Evolutionary conservation across 1,284 basidiomycete genomes (phyloP), one percentile per base, ranked within the genome.

Genomic region (Ganoderma boninense): DNA sequence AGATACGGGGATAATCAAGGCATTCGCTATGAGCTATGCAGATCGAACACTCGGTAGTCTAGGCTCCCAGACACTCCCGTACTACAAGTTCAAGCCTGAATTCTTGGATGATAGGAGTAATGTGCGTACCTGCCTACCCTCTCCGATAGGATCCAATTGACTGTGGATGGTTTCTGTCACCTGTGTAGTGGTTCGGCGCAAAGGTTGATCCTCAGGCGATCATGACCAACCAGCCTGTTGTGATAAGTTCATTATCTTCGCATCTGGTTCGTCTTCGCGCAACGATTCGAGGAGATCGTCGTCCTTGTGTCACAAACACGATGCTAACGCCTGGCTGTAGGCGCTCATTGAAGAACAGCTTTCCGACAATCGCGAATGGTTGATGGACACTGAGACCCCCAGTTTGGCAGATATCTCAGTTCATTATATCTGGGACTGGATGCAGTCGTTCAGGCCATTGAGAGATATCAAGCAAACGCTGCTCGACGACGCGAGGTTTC

Each of bases 311-410:
- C 26, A 65, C 56, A 32, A 32, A 35, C 64, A 49, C n/a, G 26
- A 43, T 46, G 23, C 38, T 44, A 57, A 57, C 60, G 67, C 56
- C 10, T 18, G 35, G 60, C 6, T 63, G n/a, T 43, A 89, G 87
- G 74, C 79, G 8, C 75, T 88, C 16, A 59, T 88, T 7, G 87
- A 90, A 72, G 83, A 88, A 70, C 87, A 89, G 72, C 81, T 90
- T 23, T 77, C 78, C 2, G 88, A 89, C 75, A 86, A 82, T n/a
- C 84, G 89, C 3, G 84, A 87, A 75, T 91, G 88, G 88, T 78
- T 89, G 7, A 84, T 89, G 69, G 84, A 89, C 72, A 89, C 89
- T 0, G 83, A 84, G 65, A 67, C 78, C 0, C 87, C 87, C 4
- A 82, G 87, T 59, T 77, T 89, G 13, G 86, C 84, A 10, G 89